Conservation (phyloP, 2,329 filamentous ascomycete species). For the Alternaria triticina region DNA sequence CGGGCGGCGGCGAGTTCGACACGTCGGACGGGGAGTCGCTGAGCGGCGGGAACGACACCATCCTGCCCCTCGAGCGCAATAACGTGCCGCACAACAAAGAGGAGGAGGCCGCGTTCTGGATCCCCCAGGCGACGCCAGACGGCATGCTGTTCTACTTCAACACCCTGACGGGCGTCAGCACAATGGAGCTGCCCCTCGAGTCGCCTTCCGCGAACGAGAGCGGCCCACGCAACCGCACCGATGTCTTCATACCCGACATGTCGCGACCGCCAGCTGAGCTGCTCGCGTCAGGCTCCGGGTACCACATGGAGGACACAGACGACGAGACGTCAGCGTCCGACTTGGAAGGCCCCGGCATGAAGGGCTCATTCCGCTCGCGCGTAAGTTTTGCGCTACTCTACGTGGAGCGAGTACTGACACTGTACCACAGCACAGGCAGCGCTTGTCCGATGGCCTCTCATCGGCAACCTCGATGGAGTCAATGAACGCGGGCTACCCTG, state of each 20-base stretch:
- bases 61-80: conserved; percentile 71
- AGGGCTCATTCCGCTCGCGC: conserved; percentile 72
- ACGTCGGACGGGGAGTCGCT: conserved; percentile 55
- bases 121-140: conserved; percentile 93
- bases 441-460: conserved; percentile 73
- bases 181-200: conserved; percentile 92
- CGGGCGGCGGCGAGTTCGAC: conserved; percentile 49
- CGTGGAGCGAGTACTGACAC: conserved; percentile 22
- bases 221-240: conserved; percentile 86
- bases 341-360: conserved; percentile 76
- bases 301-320: conserved; percentile 85
- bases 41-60: conserved; percentile 48
- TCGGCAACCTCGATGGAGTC: conserved; percentile 92
- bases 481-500: conserved; percentile 72
- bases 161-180: conserved; percentile 92
- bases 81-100: conserved; percentile 60
- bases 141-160: conserved; percentile 98
- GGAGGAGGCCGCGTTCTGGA: conserved; percentile 96
- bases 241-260: conserved; percentile 86
- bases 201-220: conserved; percentile 83
- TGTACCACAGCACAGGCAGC: conserved; percentile 53
- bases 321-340: conserved; percentile 85
- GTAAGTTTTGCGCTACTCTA: conserved; percentile 56
- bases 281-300: conserved; percentile 83
- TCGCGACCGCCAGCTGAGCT: conserved; percentile 89